phyloP scores from a whole-genome alignment of 192 early-diverging fungal species.

The Chytriomyces hyalinus region DNA sequence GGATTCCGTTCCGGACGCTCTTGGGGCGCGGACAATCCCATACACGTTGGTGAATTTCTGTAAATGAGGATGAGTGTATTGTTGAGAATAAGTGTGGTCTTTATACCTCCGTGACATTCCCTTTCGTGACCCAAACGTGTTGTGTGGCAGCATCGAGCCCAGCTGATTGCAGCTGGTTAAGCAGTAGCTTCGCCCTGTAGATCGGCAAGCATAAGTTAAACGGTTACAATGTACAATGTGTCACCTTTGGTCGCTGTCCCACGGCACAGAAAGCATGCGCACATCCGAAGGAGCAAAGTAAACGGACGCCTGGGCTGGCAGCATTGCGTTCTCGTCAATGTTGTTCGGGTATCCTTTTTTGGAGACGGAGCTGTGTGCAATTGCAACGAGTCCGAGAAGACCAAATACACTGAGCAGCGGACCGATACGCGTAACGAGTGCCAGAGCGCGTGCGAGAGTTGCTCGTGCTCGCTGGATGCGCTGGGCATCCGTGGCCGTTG shows the following conservation, averaged over 20 bases:
- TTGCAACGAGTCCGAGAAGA: not conserved
- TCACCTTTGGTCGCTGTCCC: conserved; percentile 2
- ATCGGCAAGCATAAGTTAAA: not conserved
- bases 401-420: conserved; percentile 1
- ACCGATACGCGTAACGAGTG: not conserved
- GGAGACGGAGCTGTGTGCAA: not conserved
- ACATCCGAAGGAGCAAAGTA: conserved; percentile 11
- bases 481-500: conserved; percentile 21
- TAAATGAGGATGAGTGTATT: too few relatives aligned
- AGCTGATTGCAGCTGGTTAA: not conserved
- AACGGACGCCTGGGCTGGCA: conserved; percentile 47
- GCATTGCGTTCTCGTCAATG: conserved; percentile 57
- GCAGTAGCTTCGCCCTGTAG: not conserved
- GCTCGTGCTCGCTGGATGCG: conserved; percentile 15
- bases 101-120: conserved; percentile 6
- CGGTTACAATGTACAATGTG: conserved; percentile 18
- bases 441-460: not conserved
- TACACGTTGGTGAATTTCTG: conserved; percentile 74
- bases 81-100: too few relatives aligned
- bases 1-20: conserved; percentile 88
- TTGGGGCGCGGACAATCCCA: conserved; percentile 78
- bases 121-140: conserved; percentile 3
- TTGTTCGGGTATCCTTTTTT: conserved; percentile 22
- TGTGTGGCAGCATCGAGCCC: conserved; percentile 11
- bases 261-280: not conserved